Base-by-base conservation (phyloP, 139 green algal genomes). In the Coelastrella sp. region DNA sequence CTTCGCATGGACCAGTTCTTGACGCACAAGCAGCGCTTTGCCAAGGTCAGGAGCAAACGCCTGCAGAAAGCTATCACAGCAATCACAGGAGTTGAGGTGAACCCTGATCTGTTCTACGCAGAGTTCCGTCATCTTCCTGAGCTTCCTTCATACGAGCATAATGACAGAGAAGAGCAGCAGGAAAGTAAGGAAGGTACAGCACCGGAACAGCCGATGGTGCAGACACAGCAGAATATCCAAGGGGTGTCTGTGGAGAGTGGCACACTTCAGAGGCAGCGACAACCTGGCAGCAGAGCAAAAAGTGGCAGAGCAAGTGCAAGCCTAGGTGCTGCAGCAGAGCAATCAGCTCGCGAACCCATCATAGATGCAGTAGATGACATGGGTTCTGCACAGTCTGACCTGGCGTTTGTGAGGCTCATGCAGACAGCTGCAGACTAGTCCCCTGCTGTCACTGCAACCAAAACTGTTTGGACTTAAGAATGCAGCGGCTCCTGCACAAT, bases 11-110 rank as follows among this genome's bases (percentile, higher is more conserved):
- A 98, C 86, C 77, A 88, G 35, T 98, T 96, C 89, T 83, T 97
- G 3, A 85, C 82, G n/a, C 94, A 94, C 86, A 90, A 87, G 51
- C 85, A 95, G 69, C 92, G 94, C 48, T 98, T 98, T 88, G 96
- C 96, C n/a, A 98, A 98, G 90, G 96, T 98, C 87, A 90, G 89
- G 75, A 97, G 93, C 34, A 93, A 92, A 81, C 89, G 95, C 4
- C 37, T 90, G 72, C 74, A 89, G 83, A 75, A 89, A 75, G 92
- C 92, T 2, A 88, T 95, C 38, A 64, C 79, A 32, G 80, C 83
- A 50, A 93, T 95, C 57, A 87, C 79, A 23, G 91, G 91, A 45
- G 59, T 68, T 2, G 63, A 62, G 2, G 51, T 74, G 13, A 84
- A 92, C 34, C 68, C 90, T 0, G 91, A 92, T 27, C 60, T 94